A percentile compares a stretch with the other conserved stretches of the same genome.
These are phyloP conservation scores for Penicillium brasilianum DNA, from an alignment of 2,329 filamentous ascomycete species.

Conservation along the genomic window DNA sequence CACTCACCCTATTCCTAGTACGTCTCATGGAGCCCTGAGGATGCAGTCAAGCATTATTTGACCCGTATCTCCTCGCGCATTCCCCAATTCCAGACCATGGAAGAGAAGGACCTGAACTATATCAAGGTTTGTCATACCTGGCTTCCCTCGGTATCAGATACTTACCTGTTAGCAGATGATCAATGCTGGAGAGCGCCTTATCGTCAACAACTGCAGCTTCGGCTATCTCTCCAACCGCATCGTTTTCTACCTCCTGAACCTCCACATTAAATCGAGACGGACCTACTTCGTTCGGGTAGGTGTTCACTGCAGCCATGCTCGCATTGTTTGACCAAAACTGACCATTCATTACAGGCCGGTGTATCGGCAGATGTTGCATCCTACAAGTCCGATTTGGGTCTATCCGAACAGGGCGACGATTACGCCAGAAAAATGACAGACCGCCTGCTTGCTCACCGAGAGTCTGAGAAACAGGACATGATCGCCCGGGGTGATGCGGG, in stretches of 20 bases:
- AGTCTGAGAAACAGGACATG: conserved; percentile 75
- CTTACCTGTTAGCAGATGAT: conserved; percentile 68
- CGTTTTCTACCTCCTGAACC: conserved; percentile 95
- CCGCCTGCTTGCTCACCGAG: conserved; percentile 78
- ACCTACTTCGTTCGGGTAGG: conserved; percentile 84
- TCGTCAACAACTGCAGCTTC: conserved; percentile 96
- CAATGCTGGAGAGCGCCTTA: conserved; percentile 89
- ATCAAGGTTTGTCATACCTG: conserved; percentile 66
- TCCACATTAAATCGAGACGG: conserved; percentile 93
- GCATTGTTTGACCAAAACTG: conserved; percentile 5
- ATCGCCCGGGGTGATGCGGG: conserved; percentile 70
- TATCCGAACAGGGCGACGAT: conserved; percentile 77
- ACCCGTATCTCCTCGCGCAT: conserved; percentile 89
- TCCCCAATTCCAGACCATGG: conserved; percentile 95
- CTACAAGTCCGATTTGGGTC: conserved; percentile 86
- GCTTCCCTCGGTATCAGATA: background rate
- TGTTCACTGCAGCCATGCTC: conserved; percentile 7
- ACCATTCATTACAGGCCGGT: conserved; percentile 61
- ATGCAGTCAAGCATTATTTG: conserved; percentile 90
- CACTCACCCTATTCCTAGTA: conserved; percentile 62
- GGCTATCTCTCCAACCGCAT: conserved; percentile 96
- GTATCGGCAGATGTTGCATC: conserved; percentile 86
- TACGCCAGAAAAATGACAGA: conserved; percentile 89
- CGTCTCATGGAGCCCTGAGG: conserved; percentile 85
- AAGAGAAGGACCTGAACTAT: conserved; percentile 91